Evolutionary conservation across 768 basidiomycete species (phyloP), one percentile per base, ranked within the genome.

Genomic region (Psilocybe azurescens): DNA sequence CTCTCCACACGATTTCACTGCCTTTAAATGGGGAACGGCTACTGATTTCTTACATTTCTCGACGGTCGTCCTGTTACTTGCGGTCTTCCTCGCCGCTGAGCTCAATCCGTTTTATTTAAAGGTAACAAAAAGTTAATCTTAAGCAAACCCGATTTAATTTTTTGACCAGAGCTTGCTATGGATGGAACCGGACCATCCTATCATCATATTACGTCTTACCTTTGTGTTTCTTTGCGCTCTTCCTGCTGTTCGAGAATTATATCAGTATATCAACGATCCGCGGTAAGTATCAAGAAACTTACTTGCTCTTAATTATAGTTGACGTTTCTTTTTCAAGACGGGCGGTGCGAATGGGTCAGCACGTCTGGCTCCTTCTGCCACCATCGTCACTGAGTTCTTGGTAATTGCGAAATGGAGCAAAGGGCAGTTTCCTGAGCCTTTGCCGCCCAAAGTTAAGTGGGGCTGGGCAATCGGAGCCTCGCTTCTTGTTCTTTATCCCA

Each of bases 171-270:
- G 83, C 74, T 76, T 76, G 67, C 79, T 95, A 39, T 94, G 93
- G 93, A 90, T 95, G 89, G 92, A 94, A 70, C 94, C 93, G 38
- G 89, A 93, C 73, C 93, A 95, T 73, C 93, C 93, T 10, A 86
- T 95, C 65, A 82, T 95, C 53, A 90, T 94, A 61, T 77, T 86
- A 64, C 79, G 86, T 32, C 83, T 95, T 9, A 87, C 86, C 14
- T 86, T 86, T 62, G 86, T 95, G 63, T 95, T 95, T 71, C 78
- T 95, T 2, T 95, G 93, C 69, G 93, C 89, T n/a, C 78, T 95
- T 33, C 93, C 93, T 10, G 93, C 94, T 13, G 91, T 89, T 60
- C 80, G 93, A 68, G 93, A 95, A 77, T 75, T 94, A 29, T 92
- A 86, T 72, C 91, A 93, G 71, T 95, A 94, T 69, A 84, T 92